Evolutionary conservation across 257 asterid species (phyloP).

Genomic region (Salvia splendens): DNA sequence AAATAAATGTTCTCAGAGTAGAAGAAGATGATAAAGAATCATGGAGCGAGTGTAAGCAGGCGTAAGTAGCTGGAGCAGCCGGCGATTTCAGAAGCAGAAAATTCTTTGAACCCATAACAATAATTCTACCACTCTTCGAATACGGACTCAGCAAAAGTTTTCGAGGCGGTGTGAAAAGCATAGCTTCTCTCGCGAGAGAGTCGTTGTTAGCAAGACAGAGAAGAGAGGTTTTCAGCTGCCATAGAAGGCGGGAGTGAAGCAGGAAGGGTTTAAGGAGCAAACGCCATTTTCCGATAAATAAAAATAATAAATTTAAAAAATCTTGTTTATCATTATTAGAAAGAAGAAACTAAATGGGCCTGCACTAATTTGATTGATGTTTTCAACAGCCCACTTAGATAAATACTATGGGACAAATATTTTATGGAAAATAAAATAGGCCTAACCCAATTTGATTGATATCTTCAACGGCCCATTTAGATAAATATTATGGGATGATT

Average conservation of each 20-base stretch:
- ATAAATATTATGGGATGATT: too few relatives aligned
- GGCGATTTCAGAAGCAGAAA: conserved; percentile 43
- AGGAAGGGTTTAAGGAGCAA: conserved; percentile 25
- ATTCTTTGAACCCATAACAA: conserved; percentile 45
- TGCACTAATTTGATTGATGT: too few relatives aligned
- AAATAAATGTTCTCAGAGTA: conserved; percentile 20
- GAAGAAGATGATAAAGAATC: conserved; percentile 11
- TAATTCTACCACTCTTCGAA: conserved; percentile 34
- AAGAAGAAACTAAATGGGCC: too few relatives aligned
- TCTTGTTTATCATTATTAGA: too few relatives aligned
- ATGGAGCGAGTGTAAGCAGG: conserved; percentile 15
- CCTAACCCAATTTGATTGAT: too few relatives aligned
- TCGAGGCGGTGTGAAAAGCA: conserved; percentile 44
- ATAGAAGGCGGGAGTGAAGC: conserved; percentile 22
- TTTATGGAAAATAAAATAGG: too few relatives aligned
- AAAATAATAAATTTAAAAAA: too few relatives aligned
- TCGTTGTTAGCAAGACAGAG: background rate
- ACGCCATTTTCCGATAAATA: too few relatives aligned
- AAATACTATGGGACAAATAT: too few relatives aligned
- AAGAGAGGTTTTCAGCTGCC: conserved; percentile 27
- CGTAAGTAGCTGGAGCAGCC: conserved; percentile 25
- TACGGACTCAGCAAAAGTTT: conserved; percentile 34
- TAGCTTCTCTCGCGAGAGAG: conserved; percentile 10
- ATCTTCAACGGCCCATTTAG: too few relatives aligned
- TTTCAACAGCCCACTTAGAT: too few relatives aligned